These are phyloP conservation scores for Scalesia atractyloides DNA, from an alignment of 129 eudicot species.

Conservation along the genomic window DNA sequence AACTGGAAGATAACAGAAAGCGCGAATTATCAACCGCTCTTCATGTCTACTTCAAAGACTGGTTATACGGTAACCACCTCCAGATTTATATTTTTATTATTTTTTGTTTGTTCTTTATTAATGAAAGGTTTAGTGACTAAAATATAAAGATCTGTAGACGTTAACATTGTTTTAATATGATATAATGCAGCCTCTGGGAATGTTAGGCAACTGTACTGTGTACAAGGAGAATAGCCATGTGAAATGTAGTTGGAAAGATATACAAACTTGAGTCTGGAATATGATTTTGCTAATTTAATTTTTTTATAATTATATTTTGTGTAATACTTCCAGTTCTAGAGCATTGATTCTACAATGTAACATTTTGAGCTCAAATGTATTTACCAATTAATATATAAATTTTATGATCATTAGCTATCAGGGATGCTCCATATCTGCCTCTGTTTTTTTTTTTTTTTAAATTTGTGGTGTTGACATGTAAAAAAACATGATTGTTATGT, in stretches of 20 bases:
- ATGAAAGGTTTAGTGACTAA: constrained; percentile 11
- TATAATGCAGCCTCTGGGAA: constrained; percentile 85
- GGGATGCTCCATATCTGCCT: no score
- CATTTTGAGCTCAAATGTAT: neutral
- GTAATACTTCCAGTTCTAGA: constrained; percentile 5
- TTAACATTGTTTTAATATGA: constrained; percentile 11
- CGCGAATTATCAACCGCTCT: constrained; percentile 83
- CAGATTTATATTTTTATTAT: neutral
- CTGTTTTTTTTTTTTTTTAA: no score
- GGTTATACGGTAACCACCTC: constrained; percentile 72
- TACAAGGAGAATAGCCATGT: constrained; percentile 68
- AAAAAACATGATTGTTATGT: no score
- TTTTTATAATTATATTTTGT: constrained; percentile 8
- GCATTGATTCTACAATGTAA: constrained; percentile 3
- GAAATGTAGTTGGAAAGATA: constrained; percentile 20
- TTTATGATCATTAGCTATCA: neutral
- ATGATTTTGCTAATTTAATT: constrained; percentile 32
- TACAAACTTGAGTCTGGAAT: constrained; percentile 10
- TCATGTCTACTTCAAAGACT: constrained; percentile 88
- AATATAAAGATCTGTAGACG: neutral
- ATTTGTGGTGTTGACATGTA: no score
- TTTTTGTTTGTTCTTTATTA: neutral
- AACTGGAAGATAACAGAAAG: constrained; percentile 80
- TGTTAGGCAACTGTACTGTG: constrained; percentile 85
- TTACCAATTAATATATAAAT: neutral